Conservation (phyloP, 306 rosid genomes). For the Dalbergia oliveri region DNA sequence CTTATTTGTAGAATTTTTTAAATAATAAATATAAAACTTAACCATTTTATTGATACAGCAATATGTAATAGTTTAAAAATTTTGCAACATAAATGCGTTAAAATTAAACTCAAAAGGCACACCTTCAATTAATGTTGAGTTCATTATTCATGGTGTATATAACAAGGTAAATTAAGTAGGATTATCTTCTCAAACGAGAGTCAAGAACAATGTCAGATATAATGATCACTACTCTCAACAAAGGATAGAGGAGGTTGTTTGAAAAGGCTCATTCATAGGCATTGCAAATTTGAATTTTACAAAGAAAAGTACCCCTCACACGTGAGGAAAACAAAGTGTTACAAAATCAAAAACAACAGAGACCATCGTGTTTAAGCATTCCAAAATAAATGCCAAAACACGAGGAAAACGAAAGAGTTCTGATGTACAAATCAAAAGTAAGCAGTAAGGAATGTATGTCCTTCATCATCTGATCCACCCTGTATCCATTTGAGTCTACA, state of each 20-base stretch:
- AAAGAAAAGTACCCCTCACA: conserved; percentile 53
- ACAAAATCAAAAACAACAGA: conserved; percentile 48
- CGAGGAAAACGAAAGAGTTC: conserved; percentile 56
- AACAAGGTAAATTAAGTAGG: too few relatives aligned
- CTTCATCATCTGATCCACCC: conserved; percentile 53
- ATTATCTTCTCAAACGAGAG: too few relatives aligned
- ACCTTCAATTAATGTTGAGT: too few relatives aligned
- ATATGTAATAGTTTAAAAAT: too few relatives aligned
- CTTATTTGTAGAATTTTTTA: too few relatives aligned
- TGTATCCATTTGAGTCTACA: conserved; percentile 30
- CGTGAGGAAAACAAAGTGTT: conserved; percentile 58
- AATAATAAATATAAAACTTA: too few relatives aligned
- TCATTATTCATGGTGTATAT: too few relatives aligned
- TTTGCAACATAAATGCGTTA: too few relatives aligned
- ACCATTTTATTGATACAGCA: too few relatives aligned
- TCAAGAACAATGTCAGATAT: too few relatives aligned
- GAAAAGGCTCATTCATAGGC: neutral
- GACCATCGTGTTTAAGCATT: conserved; percentile 65
- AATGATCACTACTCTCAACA: neutral
- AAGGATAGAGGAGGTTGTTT: neutral
- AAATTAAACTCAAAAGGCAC: too few relatives aligned
- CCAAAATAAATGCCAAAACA: conserved; percentile 52
- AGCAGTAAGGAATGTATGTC: conserved; percentile 42
- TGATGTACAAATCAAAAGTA: conserved; percentile 57
- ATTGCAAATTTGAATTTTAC: conserved; percentile 48